These are phyloP conservation scores for Blakeslea trispora DNA, from an alignment of 371 early-diverging fungal genomes.

Conservation along the genomic window DNA sequence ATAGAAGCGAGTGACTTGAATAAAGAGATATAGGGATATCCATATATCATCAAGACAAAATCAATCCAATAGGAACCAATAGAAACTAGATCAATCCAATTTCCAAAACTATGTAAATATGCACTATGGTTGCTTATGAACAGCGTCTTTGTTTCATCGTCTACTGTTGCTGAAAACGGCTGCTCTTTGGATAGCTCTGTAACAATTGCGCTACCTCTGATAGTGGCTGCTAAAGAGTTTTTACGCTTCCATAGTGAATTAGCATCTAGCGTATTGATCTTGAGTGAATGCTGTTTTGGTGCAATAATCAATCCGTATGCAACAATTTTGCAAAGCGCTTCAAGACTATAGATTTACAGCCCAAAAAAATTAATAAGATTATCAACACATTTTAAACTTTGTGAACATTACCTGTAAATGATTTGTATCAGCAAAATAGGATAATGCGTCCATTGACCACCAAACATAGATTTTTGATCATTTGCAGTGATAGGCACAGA, in stretches of 20 bases:
- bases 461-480: constrained; percentile 48
- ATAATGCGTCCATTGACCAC: constrained; percentile 56
- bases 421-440: constrained; percentile 49
- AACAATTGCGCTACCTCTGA: neutral
- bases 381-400: neutral
- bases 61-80: constrained; percentile 58
- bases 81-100: constrained; percentile 48
- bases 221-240: neutral
- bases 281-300: constrained; percentile 5
- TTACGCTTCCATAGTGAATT: neutral
- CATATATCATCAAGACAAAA: constrained; percentile 46
- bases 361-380: neutral
- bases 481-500: constrained; percentile 48
- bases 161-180: neutral
- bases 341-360: constrained; percentile 19
- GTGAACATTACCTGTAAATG: constrained; percentile 46
- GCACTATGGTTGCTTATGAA: constrained; percentile 33
- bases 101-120: constrained; percentile 48
- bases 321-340: constrained; percentile 36
- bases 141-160: neutral
- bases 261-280: neutral
- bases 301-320: constrained; percentile 55
- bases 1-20: constrained; percentile 56
- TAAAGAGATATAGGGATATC: constrained; percentile 46
- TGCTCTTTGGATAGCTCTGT: neutral